Conservation (phyloP, 2,329 filamentous ascomycete species). For the Penicillium sclerotiorum region DNA sequence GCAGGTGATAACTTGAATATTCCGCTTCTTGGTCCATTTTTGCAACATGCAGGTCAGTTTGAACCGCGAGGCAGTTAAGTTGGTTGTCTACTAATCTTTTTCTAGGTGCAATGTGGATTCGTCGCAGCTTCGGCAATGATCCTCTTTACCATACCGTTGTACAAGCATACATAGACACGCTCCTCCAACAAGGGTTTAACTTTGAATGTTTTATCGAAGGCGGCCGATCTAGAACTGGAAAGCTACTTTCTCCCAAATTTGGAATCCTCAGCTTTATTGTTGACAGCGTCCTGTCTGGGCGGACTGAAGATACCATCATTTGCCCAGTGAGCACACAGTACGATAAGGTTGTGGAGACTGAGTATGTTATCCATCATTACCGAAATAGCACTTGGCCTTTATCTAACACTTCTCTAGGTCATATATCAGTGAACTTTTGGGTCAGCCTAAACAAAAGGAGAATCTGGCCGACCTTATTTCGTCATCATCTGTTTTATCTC, state of each 20-base stretch:
- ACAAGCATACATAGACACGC: slow-evolving; percentile 90
- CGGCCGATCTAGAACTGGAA: slow-evolving; percentile 87
- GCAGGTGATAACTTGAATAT: slow-evolving; percentile 97
- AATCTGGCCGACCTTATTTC: slow-evolving; percentile 89
- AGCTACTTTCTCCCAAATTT: slow-evolving; percentile 91
- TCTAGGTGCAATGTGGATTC: slow-evolving; percentile 86
- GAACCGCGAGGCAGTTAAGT: neutral
- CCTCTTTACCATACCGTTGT: slow-evolving; percentile 89
- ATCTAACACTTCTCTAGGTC: slow-evolving; percentile 53
- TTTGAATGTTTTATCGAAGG: slow-evolving; percentile 98
- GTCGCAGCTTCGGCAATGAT: slow-evolving; percentile 89
- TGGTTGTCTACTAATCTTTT: slow-evolving; percentile 18
- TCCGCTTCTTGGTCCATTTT: slow-evolving; percentile 81
- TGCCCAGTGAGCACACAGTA: slow-evolving; percentile 97
- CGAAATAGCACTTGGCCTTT: neutral
- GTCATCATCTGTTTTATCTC: slow-evolving; percentile 81
- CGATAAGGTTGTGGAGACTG: slow-evolving; percentile 97
- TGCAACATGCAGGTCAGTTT: slow-evolving; percentile 78
- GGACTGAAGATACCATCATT: slow-evolving; percentile 87
- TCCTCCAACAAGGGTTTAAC: slow-evolving; percentile 89
- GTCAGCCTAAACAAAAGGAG: slow-evolving; percentile 93
- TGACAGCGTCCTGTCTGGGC: slow-evolving; percentile 83
- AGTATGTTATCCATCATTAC: slow-evolving; percentile 47
- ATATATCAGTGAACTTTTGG: slow-evolving; percentile 91
- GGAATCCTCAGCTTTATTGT: slow-evolving; percentile 90